Evolutionary conservation across 345 rosid species (phyloP), one percentile per base, ranked within the genome.

Genomic region (Gossypium longicalyx): DNA sequence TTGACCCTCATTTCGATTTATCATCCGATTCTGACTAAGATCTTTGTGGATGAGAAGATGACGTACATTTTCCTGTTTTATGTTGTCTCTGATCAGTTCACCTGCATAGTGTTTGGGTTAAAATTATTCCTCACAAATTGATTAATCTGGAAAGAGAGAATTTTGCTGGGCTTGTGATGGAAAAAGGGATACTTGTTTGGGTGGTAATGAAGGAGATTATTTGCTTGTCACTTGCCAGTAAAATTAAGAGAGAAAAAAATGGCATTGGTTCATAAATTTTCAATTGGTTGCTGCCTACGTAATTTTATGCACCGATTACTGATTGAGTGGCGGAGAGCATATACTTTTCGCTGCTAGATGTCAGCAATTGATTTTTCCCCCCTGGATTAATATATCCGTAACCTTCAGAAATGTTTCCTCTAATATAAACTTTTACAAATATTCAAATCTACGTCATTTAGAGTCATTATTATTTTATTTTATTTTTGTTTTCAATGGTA

Each of bases 11-110:
- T 17, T 66, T 76, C 38, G 74, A 82, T n/a, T 48, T 7, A 54
- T 87, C 89, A 43, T 86, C 89, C 0, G 97, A 95, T 79, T 95
- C 97, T 0, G 98, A 93, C 45, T 95, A 82, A 77, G 75, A 47
- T 70, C 2, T 1, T 0, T n/a, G 64, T 12, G 23, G 61, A 64
- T 62, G 79, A 25, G 67, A 67, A 72, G 23, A 20, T 48, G 8
- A 20, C 4, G 1, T 12, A 16, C 47, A n/a, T 67, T 20, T 45
- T 67, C 57, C 4, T 54, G 54, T 47, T 66, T 12, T 6, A 44
- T 44, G 12, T 22, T 2, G 25, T 47, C 56, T 47, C 41, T 45
- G 12, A 8, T 9, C 19, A 17, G 47, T 38, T 62, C 6, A 34
- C 20, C 23, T 8, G 13, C 67, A 34, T n/a, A 34, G 41, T 34